Conservation (phyloP, 169 alveolate genomes). For the Eimeria praecox region DNA sequence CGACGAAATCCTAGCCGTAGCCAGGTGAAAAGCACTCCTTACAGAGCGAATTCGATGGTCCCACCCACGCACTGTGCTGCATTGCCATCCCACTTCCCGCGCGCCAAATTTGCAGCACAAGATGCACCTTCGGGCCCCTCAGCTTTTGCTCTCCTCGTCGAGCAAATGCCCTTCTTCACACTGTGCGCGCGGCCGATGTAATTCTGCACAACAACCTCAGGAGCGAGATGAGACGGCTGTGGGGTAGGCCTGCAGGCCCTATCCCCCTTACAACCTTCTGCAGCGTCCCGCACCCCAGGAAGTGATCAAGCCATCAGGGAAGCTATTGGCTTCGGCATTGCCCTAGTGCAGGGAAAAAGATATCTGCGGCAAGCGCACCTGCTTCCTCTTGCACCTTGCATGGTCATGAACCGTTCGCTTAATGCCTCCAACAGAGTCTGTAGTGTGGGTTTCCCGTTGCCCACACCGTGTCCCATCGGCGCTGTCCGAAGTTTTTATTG, state of each 20-base stretch:
- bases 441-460: neutral
- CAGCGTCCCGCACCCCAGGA: neutral
- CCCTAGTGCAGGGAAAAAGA: neutral
- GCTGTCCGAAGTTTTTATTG: neutral
- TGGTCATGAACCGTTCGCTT: neutral
- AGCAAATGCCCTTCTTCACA: neutral
- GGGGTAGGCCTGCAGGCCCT: neutral
- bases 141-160: neutral
- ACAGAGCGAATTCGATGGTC: neutral
- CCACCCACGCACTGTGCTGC: neutral
- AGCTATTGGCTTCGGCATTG: neutral
- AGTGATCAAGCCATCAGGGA: neutral
- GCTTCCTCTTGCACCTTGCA: neutral
- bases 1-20: neutral
- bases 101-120: neutral
- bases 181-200: neutral
- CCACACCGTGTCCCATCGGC: neutral
- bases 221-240: neutral
- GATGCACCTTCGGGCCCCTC: conserved; percentile 26
- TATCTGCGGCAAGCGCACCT: neutral
- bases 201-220: neutral
- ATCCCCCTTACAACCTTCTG: neutral
- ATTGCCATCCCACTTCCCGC: neutral
- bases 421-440: neutral
- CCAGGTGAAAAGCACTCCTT: neutral